Evolutionary conservation across 208 protist genomes (phyloP), one percentile per base, ranked within the genome.

Genomic region (Crithidia thermophila): DNA sequence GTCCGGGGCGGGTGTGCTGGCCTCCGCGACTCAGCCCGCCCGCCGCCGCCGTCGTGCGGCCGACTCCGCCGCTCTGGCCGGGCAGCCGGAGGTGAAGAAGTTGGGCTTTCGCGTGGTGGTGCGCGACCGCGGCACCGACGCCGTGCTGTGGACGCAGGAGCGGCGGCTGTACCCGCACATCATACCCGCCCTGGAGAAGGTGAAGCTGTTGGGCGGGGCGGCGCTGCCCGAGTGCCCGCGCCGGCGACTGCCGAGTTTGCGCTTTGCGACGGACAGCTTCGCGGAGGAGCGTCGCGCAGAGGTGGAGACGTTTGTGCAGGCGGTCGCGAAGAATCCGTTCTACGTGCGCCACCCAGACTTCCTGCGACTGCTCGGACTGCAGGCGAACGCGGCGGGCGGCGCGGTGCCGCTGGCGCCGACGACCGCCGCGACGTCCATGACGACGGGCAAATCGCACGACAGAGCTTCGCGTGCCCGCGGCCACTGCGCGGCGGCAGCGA

Each of bases 181-280:
- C 51, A 73, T 86, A 3, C 80, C 80, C 2, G 72, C 65, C 0
- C 42, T 77, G 11, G 76, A 79, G 61, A 14, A 36, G 18, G 70
- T 85, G 34, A 81, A 81, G 66, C 0, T 20, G 30, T 36, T 75
- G 16, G 71, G 66, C 1, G 79, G 57, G 14, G 58, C 23, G 4
- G 61, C 28, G 21, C 36, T 81, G 11, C 85, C 81, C 0, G 33
- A 55, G 6, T 23, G 82, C 28, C 81, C 85, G 10, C 27, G 36
- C 16, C 76, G 64, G 49, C 66, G 81, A 8, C 34, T 90, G 39
- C 81, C 81, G 8, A 84, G 73, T 43, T 31, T 78, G 30, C 72
- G 85, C 42, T 73, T 86, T 25, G 85, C 83, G 6, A 81, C 81
- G 0, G 78, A 82, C 20, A 63, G 43, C n/a, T 91, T 84, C 72